These are phyloP conservation scores for Cercospora sp. DNA, from an alignment of 2,329 filamentous ascomycete species.

Conservation along the genomic window DNA sequence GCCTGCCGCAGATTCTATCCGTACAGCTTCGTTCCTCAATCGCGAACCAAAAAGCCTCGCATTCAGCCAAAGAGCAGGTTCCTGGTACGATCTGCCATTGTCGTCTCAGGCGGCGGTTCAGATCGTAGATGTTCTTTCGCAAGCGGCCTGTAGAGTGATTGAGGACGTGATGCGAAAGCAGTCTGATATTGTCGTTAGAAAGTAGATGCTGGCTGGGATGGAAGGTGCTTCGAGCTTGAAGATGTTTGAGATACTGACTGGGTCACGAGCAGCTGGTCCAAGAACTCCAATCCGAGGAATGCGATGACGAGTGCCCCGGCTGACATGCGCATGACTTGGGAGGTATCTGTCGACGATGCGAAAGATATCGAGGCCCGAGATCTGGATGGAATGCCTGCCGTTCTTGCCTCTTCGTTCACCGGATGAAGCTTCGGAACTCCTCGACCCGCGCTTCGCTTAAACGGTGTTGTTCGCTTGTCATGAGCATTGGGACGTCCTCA, in stretches of 20 bases:
- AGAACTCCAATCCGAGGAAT: constrained; percentile 8
- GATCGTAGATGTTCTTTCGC: constrained; percentile 3
- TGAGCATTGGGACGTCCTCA: not conserved
- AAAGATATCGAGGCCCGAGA: not conserved
- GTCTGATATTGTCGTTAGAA: not conserved
- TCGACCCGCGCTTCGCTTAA: not conserved
- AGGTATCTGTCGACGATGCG: not conserved
- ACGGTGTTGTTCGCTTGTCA: not conserved
- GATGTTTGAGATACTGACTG: not conserved
- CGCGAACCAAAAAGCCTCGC: constrained; percentile 12
- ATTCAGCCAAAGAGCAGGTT: constrained; percentile 6
- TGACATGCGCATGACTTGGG: constrained; percentile 9
- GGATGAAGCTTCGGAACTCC: not conserved
- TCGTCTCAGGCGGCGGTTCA: constrained; percentile 3
- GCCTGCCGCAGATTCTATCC: not conserved
- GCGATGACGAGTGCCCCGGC: constrained; percentile 11
- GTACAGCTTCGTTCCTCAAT: constrained; percentile 7
- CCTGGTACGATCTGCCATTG: constrained; percentile 11
- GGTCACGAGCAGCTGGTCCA: constrained; percentile 9
- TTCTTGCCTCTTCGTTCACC: not conserved
- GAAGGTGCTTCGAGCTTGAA: not conserved
- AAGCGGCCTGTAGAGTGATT: constrained; percentile 7
- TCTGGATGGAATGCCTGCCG: not conserved
- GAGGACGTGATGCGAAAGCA: constrained; percentile 10
- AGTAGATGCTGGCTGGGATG: not conserved